These are phyloP conservation scores for Calocybe gangraenosa DNA, from an alignment of 768 basidiomycete species.

Conservation along the genomic window DNA sequence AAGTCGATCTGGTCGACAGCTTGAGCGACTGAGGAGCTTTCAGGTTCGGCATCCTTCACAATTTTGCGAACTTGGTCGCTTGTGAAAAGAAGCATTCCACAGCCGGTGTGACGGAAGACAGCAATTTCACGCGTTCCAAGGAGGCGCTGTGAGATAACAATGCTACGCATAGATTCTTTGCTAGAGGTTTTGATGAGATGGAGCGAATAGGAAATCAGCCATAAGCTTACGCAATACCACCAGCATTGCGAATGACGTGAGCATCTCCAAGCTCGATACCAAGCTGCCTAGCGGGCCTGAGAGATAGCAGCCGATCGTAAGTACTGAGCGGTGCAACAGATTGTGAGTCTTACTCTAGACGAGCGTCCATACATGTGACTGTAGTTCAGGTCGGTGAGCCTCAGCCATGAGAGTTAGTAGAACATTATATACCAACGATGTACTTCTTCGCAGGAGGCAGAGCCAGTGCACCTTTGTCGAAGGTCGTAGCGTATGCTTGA, in stretches of 20 bases:
- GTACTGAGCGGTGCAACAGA: conserved; percentile 1
- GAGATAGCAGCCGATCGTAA: conserved; percentile 8
- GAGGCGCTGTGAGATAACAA: conserved; percentile 70
- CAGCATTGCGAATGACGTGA: conserved; percentile 74
- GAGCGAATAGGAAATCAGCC: background rate
- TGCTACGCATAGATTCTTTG: conserved; percentile 58
- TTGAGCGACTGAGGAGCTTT: conserved; percentile 22
- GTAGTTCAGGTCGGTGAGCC: background rate
- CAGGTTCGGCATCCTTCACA: conserved; percentile 43
- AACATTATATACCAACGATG: conserved; percentile 22
- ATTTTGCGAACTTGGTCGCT: conserved; percentile 43
- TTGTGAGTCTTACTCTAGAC: conserved; percentile 47
- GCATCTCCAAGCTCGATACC: conserved; percentile 66
- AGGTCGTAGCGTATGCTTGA: conserved; percentile 39
- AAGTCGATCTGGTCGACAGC: conserved; percentile 46
- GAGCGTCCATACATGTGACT: conserved; percentile 77
- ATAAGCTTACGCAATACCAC: conserved; percentile 52
- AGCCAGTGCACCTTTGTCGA: conserved; percentile 35
- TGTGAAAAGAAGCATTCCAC: conserved; percentile 68
- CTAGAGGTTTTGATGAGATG: conserved; percentile 25
- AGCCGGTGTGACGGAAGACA: conserved; percentile 68
- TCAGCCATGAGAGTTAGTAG: background rate
- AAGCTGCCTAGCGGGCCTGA: conserved; percentile 52
- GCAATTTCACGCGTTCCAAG: conserved; percentile 67
- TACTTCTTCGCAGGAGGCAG: conserved; percentile 32